Base-by-base conservation (phyloP, 768 basidiomycete species). In the Suillus americanus region DNA sequence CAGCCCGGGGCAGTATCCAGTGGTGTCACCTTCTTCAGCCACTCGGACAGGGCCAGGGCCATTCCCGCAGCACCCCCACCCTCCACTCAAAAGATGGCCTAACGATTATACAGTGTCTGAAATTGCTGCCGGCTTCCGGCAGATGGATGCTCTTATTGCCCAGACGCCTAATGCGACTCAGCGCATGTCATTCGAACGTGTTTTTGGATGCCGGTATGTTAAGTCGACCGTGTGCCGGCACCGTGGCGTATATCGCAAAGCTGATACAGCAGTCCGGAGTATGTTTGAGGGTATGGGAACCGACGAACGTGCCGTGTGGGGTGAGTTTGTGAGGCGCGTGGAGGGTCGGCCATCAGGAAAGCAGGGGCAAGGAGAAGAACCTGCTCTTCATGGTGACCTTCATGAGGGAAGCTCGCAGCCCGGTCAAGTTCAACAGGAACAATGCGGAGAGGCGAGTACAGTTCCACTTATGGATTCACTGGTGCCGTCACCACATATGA, bases 151-250 rank as follows among this genome's bases (percentile, higher is more conserved):
- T n/a, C 67, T 82, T 48, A 75, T 77, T 10, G 67, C 70, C 0
- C 70, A 75, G 60, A 71, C 70, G 64, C 48, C 81, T 75, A 67
- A 79, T 73, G 79, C 85, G 69, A 89, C 87, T 3, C 89, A 90
- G 68, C 84, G 84, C n/a, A 77, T 78, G 2, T 87, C 89, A 7
- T 90, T 90, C 64, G 87, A 89, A 72, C 85, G 86, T 50, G 85
- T 89, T 45, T 91, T 91, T 73, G 86, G 86, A 40, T 86, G 83
- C 67, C 81, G 87, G 37, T 90, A 90, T 70, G 88, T 90, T 40
- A 90, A 90, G 75, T 87, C 86, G 70, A 90, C 89, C 0, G 86
- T 90, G 18, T 89, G 89, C 72, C 83, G 89, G 14, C 89, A 89
- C 68, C 82, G 88, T n/a, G 86, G 85, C 0, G 83, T 89, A 50